A percentile compares a stretch with the other conserved stretches of the same genome.
phyloP scores from a whole-genome alignment of 352 stramenopile genomes.

The Globisporangium cylindrosporum region DNA sequence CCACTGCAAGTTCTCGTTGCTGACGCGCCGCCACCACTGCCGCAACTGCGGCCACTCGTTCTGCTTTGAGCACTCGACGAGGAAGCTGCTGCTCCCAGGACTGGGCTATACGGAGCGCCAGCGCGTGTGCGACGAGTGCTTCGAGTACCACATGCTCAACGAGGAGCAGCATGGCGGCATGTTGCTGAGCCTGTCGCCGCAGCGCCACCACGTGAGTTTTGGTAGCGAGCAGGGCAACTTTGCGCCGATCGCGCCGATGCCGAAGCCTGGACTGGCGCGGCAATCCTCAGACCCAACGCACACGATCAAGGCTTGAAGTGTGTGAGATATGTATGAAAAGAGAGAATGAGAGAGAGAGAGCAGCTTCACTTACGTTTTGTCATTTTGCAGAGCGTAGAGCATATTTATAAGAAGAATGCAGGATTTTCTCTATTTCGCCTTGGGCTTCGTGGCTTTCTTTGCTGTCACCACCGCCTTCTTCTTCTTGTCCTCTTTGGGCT shows the following conservation, averaged over 20 bases:
- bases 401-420: slow-evolving; percentile 8
- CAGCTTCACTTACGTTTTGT: neutral
- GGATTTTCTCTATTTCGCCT: slow-evolving; percentile 7
- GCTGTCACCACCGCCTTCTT: slow-evolving; percentile 13
- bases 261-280: slow-evolving; percentile 1
- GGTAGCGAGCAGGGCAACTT: slow-evolving; percentile 10
- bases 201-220: slow-evolving; percentile 13
- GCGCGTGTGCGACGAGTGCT: slow-evolving; percentile 85
- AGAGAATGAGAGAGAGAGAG: slow-evolving; percentile 3
- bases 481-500: slow-evolving; percentile 50
- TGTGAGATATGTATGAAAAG: slow-evolving; percentile 1
- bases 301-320: neutral
- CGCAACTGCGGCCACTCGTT: slow-evolving; percentile 82
- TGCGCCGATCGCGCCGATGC: slow-evolving; percentile 17
- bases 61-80: slow-evolving; percentile 82
- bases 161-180: slow-evolving; percentile 14
- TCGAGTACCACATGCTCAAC: slow-evolving; percentile 52
- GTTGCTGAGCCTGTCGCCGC: slow-evolving; percentile 26
- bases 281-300: neutral
- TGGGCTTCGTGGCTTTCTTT: slow-evolving; percentile 10
- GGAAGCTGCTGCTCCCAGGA: slow-evolving; percentile 57
- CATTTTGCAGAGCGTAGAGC: slow-evolving; percentile 3
- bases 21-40: slow-evolving; percentile 80
- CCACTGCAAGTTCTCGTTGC: slow-evolving; percentile 62
- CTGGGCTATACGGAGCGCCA: slow-evolving; percentile 73